Evolutionary conservation across 768 basidiomycete species (phyloP), one percentile per base, ranked within the genome.

Genomic region (Lentinula aciculospora): DNA sequence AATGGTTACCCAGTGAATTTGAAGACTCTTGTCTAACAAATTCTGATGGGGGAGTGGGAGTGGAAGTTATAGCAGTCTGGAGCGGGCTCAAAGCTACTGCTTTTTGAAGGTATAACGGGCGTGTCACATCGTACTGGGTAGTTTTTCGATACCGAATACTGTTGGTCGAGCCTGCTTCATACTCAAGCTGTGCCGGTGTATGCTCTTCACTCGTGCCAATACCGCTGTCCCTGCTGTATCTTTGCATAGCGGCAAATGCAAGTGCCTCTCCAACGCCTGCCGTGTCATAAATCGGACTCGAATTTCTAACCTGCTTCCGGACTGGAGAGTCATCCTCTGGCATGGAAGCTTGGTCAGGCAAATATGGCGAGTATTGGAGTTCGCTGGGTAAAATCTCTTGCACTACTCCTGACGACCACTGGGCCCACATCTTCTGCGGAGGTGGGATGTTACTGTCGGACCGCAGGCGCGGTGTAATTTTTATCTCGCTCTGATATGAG

Each of bases 241-340:
- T 63, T 28, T 62, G 62, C 59, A 61, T 61, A 58, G 78, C 72
- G 63, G 80, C 79, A 25, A 53, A 53, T 2, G 77, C 79, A 34
- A 91, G 73, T 17, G 83, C 81, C 59, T 88, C 86, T 8, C 81
- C 86, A 7, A 89, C 77, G 10, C 82, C 84, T 39, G 83, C 80
- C 25, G 71, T 77, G 68, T 81, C 78, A 60, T 79, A 71, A 45
- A 77, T 77, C 28, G 60, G 64, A 57, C 63, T 68, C 17, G 70
- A 69, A 15, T 66, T 65, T n/a, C 71, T 64, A 42, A 59, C 54
- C 3, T 56, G 56, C 1, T 25, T 23, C 5, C 23, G 32, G 39
- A 54, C 42, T 4, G 25, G 46, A 3, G 46, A 39, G 15, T 40
- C 46, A 39, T 48, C 57, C 27, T 19, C 31, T 17, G 42, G 23